Evolutionary conservation across 2,329 filamentous ascomycete species (phyloP), one percentile per base, ranked within the genome.

Genomic region (Curvularia eragrostidis): DNA sequence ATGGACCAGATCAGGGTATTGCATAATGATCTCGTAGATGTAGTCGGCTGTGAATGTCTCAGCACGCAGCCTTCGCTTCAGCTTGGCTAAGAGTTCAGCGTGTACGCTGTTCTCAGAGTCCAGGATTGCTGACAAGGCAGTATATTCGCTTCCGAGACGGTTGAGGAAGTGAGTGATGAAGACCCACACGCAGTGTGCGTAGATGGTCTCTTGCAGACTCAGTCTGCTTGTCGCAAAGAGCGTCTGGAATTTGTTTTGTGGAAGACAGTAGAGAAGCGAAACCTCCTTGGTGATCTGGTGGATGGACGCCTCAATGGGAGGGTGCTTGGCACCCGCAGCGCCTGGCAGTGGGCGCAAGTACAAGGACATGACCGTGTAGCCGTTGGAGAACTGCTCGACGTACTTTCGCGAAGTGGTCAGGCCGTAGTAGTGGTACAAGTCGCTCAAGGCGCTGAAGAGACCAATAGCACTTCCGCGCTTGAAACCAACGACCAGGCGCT

Each of bases 281-380:
- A 97, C 89, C 78, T 99, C 95, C 84, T 98, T 98, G 82, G 95
- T 96, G 81, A 99, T 97, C 80, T 99, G 95, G 79, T 97, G 91
- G 66, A 99, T 97, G 2, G 94, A 95, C 67, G 94, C 90, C 71
- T 97, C 92, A 66, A 98, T 92, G 0, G 93, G 89, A 38, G 94
- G 93, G 74, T 85, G 82, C 64, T 83, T 84, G 60, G 79, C 75
- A 9, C 81, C 80, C 41, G 65, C 65, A 21, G 63, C 54, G 23
- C 63, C 69, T n/a, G 84, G 79, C 36, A 86, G 80, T 21, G 91
- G 93, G 65, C 90, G 89, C 59, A 99, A 85, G 79, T 99, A 99
- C 62, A 97, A 87, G 68, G 93, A 97, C 85, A 98, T 96, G 78
- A 98, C 90, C 13, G 92, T 96, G 76, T 97, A 96, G 61, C 95